These are phyloP conservation scores for Sicyos edulis DNA, from an alignment of 306 rosid species.

Conservation along the genomic window DNA sequence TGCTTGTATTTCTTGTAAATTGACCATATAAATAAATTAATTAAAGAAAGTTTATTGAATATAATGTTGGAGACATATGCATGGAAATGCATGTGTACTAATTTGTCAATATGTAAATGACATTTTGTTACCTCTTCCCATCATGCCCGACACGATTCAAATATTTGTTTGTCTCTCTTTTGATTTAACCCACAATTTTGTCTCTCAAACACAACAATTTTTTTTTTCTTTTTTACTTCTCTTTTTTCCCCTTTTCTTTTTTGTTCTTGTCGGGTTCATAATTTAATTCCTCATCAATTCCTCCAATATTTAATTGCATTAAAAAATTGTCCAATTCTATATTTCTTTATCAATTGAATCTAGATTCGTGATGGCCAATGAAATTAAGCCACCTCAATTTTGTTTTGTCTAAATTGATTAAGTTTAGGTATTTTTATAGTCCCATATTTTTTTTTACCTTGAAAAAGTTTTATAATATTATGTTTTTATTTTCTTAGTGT, in stretches of 20 bases:
- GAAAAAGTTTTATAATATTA: not conserved
- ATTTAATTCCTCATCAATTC: no score
- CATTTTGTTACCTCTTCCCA: slow-evolving; percentile 33
- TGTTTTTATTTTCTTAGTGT: not conserved
- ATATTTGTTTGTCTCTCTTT: slow-evolving; percentile 32
- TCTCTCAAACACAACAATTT: slow-evolving; percentile 18
- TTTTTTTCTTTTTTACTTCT: not conserved
- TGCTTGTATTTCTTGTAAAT: not conserved
- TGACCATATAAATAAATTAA: not conserved
- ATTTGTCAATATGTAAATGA: slow-evolving; percentile 44
- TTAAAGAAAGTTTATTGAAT: not conserved
- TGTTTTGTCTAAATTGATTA: no score
- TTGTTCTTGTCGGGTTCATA: no score
- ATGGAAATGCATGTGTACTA: slow-evolving; percentile 40
- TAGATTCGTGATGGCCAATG: no score
- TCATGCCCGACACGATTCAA: slow-evolving; percentile 45
- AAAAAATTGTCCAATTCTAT: no score
- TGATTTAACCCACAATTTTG: slow-evolving; percentile 44
- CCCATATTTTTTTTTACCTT: no score
- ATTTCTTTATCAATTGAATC: no score
- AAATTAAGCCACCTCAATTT: no score
- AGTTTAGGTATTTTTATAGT: no score
- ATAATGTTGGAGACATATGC: slow-evolving; percentile 39
- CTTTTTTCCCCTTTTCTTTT: slow-evolving; percentile 1
- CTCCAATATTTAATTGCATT: no score